These are phyloP conservation scores for Zoysia japonica DNA, from an alignment of 176 grass and related monocot species.

Conservation along the genomic window DNA sequence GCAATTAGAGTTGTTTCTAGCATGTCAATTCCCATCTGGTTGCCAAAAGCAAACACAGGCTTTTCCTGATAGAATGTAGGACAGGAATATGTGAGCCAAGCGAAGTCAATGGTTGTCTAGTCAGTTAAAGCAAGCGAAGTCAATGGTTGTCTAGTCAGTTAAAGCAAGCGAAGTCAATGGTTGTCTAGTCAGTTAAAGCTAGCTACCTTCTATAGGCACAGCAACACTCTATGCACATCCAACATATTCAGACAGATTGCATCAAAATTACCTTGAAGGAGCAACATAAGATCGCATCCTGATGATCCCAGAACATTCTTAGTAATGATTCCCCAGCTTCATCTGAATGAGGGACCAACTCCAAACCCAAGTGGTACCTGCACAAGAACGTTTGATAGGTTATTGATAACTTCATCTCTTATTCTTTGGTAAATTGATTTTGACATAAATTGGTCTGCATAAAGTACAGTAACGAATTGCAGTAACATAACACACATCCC, in stretches of 20 bases:
- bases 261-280: conserved; percentile 68
- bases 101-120: conserved; percentile 1
- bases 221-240: neutral
- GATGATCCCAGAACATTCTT: conserved; percentile 92
- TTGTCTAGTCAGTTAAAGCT: neutral
- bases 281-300: conserved; percentile 90
- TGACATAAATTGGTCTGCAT: neutral
- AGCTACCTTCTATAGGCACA: conserved; percentile 12
- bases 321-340: conserved; percentile 71
- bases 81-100: conserved; percentile 21
- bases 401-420: neutral
- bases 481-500: neutral
- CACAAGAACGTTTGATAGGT: conserved; percentile 14
- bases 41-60: conserved; percentile 84
- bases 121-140: too few relatives aligned
- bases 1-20: conserved; percentile 90
- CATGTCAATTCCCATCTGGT: conserved; percentile 98
- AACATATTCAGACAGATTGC: neutral
- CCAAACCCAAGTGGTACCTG: conserved; percentile 81
- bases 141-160: too few relatives aligned
- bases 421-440: neutral
- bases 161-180: neutral
- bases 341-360: conserved; percentile 67
- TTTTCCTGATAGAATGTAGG: conserved; percentile 61
- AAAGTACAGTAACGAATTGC: neutral